These are phyloP conservation scores for Globisporangium lucens DNA, from an alignment of 352 stramenopile genomes.

Conservation along the genomic window DNA sequence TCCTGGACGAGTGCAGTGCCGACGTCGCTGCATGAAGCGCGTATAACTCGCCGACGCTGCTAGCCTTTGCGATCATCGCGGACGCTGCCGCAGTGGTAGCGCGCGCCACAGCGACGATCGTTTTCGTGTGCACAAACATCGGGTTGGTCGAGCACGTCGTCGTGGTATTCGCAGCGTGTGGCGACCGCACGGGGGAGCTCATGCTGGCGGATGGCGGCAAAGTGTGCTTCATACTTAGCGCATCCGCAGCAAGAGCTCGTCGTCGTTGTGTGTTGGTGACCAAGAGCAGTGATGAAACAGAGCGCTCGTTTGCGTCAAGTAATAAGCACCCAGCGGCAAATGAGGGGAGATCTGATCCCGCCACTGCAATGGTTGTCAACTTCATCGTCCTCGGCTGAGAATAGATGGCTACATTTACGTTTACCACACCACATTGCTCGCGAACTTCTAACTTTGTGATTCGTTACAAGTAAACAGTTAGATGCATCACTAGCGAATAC, in stretches of 20 bases:
- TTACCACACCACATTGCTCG: background rate
- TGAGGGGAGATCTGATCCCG: background rate
- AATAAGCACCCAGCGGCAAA: background rate
- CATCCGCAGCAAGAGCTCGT: background rate
- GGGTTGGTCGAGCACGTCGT: conserved; percentile 22
- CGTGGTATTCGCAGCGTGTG: background rate
- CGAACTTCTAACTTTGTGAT: background rate
- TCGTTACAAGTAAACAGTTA: background rate
- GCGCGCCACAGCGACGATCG: conserved; percentile 37
- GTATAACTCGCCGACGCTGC: conserved; percentile 29
- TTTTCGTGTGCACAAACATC: conserved; percentile 43
- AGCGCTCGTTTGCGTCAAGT: background rate
- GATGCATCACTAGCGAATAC: too few species aligned
- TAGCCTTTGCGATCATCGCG: conserved; percentile 42
- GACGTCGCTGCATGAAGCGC: conserved; percentile 27
- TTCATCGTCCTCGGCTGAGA: background rate
- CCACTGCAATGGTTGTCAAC: background rate
- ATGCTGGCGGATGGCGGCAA: background rate
- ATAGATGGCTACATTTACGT: conserved; percentile 3
- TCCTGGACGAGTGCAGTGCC: conserved; percentile 30
- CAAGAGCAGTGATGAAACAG: background rate
- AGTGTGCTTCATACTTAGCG: background rate
- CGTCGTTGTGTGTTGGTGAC: background rate
- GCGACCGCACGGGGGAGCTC: background rate
- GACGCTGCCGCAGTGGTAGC: conserved; percentile 42